phyloP scores from a whole-genome alignment of 2,329 filamentous ascomycete genomes.

The Arthrobotrys iridis region DNA sequence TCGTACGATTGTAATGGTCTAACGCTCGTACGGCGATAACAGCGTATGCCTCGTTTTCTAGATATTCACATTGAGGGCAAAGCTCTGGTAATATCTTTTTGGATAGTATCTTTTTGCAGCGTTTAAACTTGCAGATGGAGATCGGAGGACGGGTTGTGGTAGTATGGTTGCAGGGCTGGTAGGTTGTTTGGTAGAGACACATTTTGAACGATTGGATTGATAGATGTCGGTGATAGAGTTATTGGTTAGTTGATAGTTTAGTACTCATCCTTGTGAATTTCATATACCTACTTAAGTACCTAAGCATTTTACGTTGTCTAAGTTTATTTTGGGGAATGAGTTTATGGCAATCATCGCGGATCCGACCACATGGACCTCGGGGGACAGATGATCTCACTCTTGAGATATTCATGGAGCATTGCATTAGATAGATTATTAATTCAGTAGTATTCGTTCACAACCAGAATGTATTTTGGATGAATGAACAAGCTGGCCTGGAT shows the following conservation, averaged over 20 bases:
- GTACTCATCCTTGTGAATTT: too few relatives aligned
- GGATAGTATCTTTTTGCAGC: conserved; percentile 17
- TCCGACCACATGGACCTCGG: too few relatives aligned
- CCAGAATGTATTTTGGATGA: too few relatives aligned
- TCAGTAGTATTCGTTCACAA: too few relatives aligned
- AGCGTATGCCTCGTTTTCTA: conserved; percentile 40
- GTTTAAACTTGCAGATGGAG: conserved; percentile 15
- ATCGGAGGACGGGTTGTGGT: background rate
- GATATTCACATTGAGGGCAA: conserved; percentile 19
- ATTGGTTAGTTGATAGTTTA: background rate
- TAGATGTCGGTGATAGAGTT: background rate
- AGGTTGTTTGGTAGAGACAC: conserved; percentile 12
- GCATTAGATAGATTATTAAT: too few relatives aligned
- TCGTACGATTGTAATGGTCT: background rate
- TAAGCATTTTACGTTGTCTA: too few relatives aligned
- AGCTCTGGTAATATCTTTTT: background rate
- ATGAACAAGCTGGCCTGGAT: too few relatives aligned
- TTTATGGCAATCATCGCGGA: too few relatives aligned
- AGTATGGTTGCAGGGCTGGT: conserved; percentile 23
- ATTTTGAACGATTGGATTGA: conserved; percentile 8
- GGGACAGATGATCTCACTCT: too few relatives aligned
- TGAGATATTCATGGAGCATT: too few relatives aligned
- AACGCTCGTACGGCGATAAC: conserved; percentile 17
- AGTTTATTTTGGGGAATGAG: too few relatives aligned
- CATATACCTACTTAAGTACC: too few relatives aligned